Base-by-base conservation (phyloP, 2,329 filamentous ascomycete genomes). In the Trichoderma harzianum region DNA sequence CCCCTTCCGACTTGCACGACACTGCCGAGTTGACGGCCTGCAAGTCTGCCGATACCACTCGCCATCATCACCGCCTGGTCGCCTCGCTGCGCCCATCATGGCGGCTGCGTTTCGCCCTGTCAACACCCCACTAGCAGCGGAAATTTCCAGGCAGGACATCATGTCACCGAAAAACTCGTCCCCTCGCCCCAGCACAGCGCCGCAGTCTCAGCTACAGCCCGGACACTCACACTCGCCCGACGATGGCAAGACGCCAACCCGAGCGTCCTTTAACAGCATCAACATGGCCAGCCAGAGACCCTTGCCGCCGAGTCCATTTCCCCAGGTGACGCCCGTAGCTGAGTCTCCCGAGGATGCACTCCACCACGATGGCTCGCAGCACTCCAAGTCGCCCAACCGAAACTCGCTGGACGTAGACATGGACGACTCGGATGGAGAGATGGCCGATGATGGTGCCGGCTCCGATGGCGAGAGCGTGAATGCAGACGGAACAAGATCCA, bases 381-480 rank as follows among this genome's bases (percentile, higher is more conserved):
- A 85, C 69, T 89, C 91, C 11, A 84, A 88, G 74, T 90, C 90
- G n/a, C 81, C 76, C n/a, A 75, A 73, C 39, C 71, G 84, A 69
- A 87, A 88, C 47, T 89, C 89, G 3, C 87, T 90, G 72, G 93
- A 97, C 76, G 86, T 93, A 28, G 91, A 93, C 72, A 93, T 94
- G 87, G 91, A 91, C 51, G 91, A 92, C 21, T 92, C 92, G 12
- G 92, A 93, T 71, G 90, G 87, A 66, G 92, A 92, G 30, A 79
- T 77, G 1, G 82, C 80, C 66, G 87, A 88, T 14, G 87, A 87
- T 51, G 85, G 81, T 21, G 85, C 80, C 28, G 86, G 80, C 36
- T 92, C 92, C 14, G 92, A 93, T 73, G 88, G 88, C 63, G 91
- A 88, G 47, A 90, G 87, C 75, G 85, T 91, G 26, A 87, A 87